A percentile compares a stretch with the other conserved stretches of the same genome.
Conservation (phyloP, 1,284 basidiomycete species). For the Termitomyces sp. region DNA sequence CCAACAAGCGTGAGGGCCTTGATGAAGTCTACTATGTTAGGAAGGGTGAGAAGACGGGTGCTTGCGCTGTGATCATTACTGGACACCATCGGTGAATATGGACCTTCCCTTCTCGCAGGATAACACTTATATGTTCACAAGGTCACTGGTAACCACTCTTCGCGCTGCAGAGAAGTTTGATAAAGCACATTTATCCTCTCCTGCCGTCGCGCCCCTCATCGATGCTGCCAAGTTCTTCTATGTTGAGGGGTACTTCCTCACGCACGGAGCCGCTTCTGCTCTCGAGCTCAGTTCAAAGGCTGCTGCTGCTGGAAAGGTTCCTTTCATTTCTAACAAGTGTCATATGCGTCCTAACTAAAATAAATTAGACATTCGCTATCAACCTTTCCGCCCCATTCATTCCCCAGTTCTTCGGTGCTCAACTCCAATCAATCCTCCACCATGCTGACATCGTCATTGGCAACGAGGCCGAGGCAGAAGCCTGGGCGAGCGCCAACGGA, state of each 20-base stretch:
- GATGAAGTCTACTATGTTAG: conserved; percentile 87
- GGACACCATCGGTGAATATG: conserved; percentile 76
- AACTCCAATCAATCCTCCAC: conserved; percentile 76
- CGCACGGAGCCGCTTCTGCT: conserved; percentile 80
- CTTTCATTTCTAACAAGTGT: neutral
- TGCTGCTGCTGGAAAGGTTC: conserved; percentile 73
- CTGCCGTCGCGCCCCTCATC: conserved; percentile 73
- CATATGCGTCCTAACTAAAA: neutral
- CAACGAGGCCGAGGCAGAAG: conserved; percentile 92
- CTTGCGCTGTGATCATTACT: conserved; percentile 95
- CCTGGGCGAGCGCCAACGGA: conserved; percentile 73
- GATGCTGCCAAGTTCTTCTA: conserved; percentile 86
- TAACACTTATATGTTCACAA: conserved; percentile 22
- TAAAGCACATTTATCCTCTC: conserved; percentile 74
- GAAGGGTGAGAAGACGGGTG: conserved; percentile 86
- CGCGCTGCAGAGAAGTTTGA: conserved; percentile 90
- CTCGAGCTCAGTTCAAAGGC: conserved; percentile 80
- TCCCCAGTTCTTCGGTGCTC: conserved; percentile 86
- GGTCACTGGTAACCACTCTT: conserved; percentile 89
- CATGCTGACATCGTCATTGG: conserved; percentile 87
- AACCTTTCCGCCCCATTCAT: conserved; percentile 99
- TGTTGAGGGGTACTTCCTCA: conserved; percentile 97
- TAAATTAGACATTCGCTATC: conserved; percentile 70
- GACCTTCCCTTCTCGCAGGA: neutral
- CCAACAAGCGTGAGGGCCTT: conserved; percentile 92